phyloP scores from a whole-genome alignment of 257 asterid species.

The Primulina eburnea region DNA sequence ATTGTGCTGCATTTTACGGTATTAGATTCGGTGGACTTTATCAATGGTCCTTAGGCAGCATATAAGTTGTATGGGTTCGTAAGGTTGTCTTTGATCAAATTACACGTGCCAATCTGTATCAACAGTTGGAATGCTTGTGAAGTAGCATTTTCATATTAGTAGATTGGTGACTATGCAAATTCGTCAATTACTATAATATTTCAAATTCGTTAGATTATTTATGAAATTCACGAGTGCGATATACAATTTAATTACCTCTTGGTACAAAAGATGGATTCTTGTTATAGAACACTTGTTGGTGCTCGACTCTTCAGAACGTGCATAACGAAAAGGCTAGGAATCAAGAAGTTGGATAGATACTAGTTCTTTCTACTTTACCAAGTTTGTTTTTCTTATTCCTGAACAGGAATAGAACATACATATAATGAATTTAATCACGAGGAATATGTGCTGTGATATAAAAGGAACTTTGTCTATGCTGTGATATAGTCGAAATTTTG shows the following conservation, averaged over 20 bases:
- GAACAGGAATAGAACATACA: background rate
- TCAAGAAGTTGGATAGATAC: background rate
- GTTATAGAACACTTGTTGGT: background rate
- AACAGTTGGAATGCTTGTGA: conserved; percentile 10
- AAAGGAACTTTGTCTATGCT: background rate
- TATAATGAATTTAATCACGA: background rate
- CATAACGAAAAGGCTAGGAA: background rate
- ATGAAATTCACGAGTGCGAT: background rate
- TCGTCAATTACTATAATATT: background rate
- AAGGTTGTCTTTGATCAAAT: conserved; percentile 4
- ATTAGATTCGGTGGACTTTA: background rate
- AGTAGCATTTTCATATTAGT: conserved; percentile 19
- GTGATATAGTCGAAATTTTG: background rate
- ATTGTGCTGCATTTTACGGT: conserved; percentile 6
- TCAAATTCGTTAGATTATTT: background rate
- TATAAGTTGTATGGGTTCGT: background rate
- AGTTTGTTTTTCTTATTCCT: background rate
- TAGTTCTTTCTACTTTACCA: background rate
- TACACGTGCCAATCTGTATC: background rate
- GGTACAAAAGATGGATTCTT: conserved; percentile 2
- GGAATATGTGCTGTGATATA: background rate
- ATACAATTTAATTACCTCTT: background rate
- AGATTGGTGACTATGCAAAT: no score
- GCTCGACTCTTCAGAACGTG: background rate
- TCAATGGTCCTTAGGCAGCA: background rate